Conservation (phyloP, 1,284 basidiomycete genomes). For the Marasmius fiardii region DNA sequence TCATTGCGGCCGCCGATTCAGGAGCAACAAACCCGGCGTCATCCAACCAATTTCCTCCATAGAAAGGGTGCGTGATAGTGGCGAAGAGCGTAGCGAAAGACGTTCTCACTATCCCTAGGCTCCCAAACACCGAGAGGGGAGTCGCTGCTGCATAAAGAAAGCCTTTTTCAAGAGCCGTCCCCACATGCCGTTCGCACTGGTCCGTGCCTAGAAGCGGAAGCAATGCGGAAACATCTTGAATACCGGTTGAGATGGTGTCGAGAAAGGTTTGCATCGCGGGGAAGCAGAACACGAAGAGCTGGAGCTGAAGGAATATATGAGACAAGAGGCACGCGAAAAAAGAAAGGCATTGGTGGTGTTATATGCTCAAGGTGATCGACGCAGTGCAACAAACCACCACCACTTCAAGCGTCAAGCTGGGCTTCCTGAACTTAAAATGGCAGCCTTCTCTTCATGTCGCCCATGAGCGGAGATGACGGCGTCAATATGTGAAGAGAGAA, state of each 20-base stretch:
- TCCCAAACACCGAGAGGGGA: slow-evolving; percentile 10
- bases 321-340: too few relatives aligned
- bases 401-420: too few relatives aligned
- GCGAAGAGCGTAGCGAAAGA: slow-evolving; percentile 4
- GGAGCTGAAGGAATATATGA: too few relatives aligned
- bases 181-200: slow-evolving; percentile 10
- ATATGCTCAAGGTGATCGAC: too few relatives aligned
- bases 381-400: too few relatives aligned
- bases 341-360: too few relatives aligned
- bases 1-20: neutral
- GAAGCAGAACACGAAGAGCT: too few relatives aligned
- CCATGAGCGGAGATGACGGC: too few relatives aligned
- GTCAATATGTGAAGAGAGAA: too few relatives aligned
- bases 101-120: slow-evolving; percentile 9
- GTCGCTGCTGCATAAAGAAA: slow-evolving; percentile 11
- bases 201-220: slow-evolving; percentile 10
- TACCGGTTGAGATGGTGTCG: neutral
- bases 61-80: neutral
- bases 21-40: neutral
- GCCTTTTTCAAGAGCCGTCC: slow-evolving; percentile 6
- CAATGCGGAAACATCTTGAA: slow-evolving; percentile 9
- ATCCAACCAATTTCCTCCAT: neutral
- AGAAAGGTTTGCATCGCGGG: too few relatives aligned
- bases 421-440: too few relatives aligned
- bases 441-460: too few relatives aligned